Evolutionary conservation across 805 yeast genomes (phyloP), one percentile per base, ranked within the genome.

Genomic region (Pichia gijzeniarum): DNA sequence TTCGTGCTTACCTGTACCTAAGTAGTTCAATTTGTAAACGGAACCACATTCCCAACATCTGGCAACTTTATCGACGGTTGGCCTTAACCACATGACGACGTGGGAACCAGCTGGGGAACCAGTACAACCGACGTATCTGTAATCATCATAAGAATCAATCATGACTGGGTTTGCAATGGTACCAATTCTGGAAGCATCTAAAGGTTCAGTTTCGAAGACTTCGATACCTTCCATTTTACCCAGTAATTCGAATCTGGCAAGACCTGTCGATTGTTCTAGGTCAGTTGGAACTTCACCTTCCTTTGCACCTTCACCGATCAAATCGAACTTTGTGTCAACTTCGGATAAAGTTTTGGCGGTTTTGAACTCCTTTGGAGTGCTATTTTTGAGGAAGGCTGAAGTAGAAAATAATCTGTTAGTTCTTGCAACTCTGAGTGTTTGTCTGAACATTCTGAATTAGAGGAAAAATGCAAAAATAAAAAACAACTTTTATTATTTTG

Each of bases 21-120:
- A 76, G 72, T 82, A 83, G 71, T 89, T 85, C 60, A 90, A 71
- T 62, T 85, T 80, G 77, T 85, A 91, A 56, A 89, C 95, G 58
- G 90, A 83, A 70, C 99, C 99, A 70, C 98, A 91, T 70, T 93
- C 96, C 96, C 96, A 87, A 74, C 97, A 93, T 81, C 99, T 88
- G 57, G 85, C 85, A 51, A 84, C 84, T 69, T 86, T 74, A 41
- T 78, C 85, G 54, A 74, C 78, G 56, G 89, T 84, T 60, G 95
- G 95, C 70, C 80, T 82, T 73, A 90, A 78, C 96, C 97, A 91
- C 82, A 81, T 79, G 55, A 87, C 79, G 60, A 79, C 82, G 71
- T 90, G 98, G 55, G 93, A 82, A 53, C 86, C 95, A 48, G 89
- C 95, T 62, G 95, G 96, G 56, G 86, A 78, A 63, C 99, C 99